phyloP scores from a whole-genome alignment of 495 filamentous ascomycete species.

The Pyrenopolyporus hunteri region DNA sequence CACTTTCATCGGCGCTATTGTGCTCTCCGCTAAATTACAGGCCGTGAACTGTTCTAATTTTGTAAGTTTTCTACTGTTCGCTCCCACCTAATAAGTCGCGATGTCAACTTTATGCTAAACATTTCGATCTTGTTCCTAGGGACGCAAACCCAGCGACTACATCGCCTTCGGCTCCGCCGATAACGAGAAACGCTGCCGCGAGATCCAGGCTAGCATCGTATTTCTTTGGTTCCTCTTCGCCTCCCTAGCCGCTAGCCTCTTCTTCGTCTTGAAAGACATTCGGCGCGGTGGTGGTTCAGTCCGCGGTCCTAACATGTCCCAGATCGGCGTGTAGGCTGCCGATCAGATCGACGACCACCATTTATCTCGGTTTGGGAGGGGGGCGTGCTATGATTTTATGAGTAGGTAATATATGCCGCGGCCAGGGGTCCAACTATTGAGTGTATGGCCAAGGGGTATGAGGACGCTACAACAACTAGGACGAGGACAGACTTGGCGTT shows the following conservation, averaged over 20 bases:
- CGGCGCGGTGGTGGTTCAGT: conserved; percentile 51
- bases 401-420: conserved; percentile 6
- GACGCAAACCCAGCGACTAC: conserved; percentile 42
- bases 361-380: background rate
- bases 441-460: conserved; percentile 12
- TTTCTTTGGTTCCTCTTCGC: conserved; percentile 59
- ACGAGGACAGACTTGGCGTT: conserved; percentile 15
- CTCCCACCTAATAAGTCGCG: background rate
- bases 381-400: conserved; percentile 18
- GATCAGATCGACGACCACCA: conserved; percentile 15
- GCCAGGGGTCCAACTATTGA: background rate
- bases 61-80: too few species aligned
- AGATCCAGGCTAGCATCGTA: conserved; percentile 55
- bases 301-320: conserved; percentile 53
- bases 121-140: conserved; percentile 9
- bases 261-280: conserved; percentile 45
- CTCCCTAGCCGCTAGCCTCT: conserved; percentile 43
- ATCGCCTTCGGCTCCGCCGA: conserved; percentile 55
- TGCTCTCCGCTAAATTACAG: conserved; percentile 54
- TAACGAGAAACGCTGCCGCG: conserved; percentile 53
- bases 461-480: background rate
- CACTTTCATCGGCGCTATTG: conserved; percentile 52
- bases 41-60: conserved; percentile 50
- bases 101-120: conserved; percentile 2
- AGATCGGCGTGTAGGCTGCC: conserved; percentile 50